Evolutionary conservation across 192 early-diverging fungal genomes (phyloP), one percentile per base, ranked within the genome.

Genomic region (Entrophospora sp.): DNA sequence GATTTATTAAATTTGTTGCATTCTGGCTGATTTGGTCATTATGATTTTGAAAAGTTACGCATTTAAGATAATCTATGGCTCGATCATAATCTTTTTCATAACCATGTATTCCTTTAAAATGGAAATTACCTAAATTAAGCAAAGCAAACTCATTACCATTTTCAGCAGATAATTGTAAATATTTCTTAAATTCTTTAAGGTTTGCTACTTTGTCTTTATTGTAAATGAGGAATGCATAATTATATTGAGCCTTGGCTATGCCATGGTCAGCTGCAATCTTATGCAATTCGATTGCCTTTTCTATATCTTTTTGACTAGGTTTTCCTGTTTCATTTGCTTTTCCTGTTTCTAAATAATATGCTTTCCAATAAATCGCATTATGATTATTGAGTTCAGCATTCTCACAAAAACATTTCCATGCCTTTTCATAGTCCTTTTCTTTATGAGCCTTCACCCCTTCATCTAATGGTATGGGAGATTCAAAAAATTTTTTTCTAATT

Each of bases 191-290:
- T n/a, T n/a, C n/a, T n/a, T n/a, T n/a, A n/a, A n/a, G n/a, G n/a
- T n/a, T n/a, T n/a, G n/a, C n/a, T n/a, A n/a, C n/a, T n/a, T n/a
- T n/a, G n/a, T n/a, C n/a, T n/a, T n/a, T n/a, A n/a, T n/a, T n/a
- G n/a, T n/a, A n/a, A n/a, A n/a, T n/a, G n/a, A n/a, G n/a, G 14
- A 61, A 44, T 61, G 59, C 59, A 30, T 61, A 61, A 18, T 40
- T 36, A 44, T 43, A 32, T 44, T 61, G 59, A 1, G 59, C 40
- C 27, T 61, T 40, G 12, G 40, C 2, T 16, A 61, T 35, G 6
- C 38, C 59, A 14, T 42, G 9, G 31, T 61, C 59, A 10, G 59
- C 59, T 4, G 59, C 59, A 4, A 27, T 4, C n/a, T 61, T 61
- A 27, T 43, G 43, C 20, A 42, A 31, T 43, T 31, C 10, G 6